Base-by-base conservation (phyloP, 208 protist species). In the Borovskyia barvae region DNA sequence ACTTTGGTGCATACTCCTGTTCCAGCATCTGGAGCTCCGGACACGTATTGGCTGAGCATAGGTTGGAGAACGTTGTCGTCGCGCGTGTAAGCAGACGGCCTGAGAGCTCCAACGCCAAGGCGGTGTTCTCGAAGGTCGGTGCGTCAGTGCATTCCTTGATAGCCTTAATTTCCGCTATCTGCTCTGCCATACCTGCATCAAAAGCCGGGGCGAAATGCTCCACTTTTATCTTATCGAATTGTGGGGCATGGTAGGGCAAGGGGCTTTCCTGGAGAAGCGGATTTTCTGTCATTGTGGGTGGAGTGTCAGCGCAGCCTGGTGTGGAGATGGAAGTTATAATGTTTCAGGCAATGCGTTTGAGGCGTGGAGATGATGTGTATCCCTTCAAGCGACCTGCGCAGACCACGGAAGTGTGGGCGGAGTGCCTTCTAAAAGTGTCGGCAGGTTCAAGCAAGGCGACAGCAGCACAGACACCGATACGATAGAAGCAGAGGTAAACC, bases 121-220 rank as follows among this genome's bases (percentile, higher is more conserved):
- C 61, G 0, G 80, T 86, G 71, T 86, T 86, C 19, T 30, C 54
- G 33, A 86, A 86, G 6, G 80, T 74, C 24, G 80, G 58, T 7
- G 53, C 50, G 19, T 75, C 73, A 15, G 51, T 12, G 60, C 56
- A 59, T 25, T 42, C 37, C 48, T 66, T 70, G 52, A 85, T 75
- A 6, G 58, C 63, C 40, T 65, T 39, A 19, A 86, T 56, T 67
- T 86, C 80, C 46, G 65, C 54, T 12, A 75, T 40, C 36, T 81
- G 70, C 55, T 77, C 54, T 41, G 26, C 39, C 62, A 86, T 69
- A 40, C 72, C 80, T 0, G 49, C 63, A 24, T 73, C 67, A 30
- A 86, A 79, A 29, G 80, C 80, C 14, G 74, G 75, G 3, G 72
- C 65, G 43, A 70, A 86, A 62, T 86, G 80, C 39, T 79, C 72